These are phyloP conservation scores for Fusarium denticulatum DNA, from an alignment of 2,329 filamentous ascomycete genomes.

Conservation along the genomic window DNA sequence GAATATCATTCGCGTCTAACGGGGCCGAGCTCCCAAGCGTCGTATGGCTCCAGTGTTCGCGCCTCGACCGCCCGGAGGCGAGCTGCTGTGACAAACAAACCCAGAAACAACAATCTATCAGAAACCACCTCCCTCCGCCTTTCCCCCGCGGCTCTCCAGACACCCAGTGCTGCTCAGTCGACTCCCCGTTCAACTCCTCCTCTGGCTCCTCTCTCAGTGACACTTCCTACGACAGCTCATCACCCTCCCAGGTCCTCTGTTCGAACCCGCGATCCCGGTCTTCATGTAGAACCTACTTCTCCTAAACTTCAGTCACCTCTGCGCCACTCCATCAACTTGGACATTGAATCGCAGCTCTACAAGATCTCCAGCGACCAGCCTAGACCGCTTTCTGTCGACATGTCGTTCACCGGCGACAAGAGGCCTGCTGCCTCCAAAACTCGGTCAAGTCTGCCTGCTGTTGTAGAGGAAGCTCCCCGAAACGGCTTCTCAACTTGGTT, in stretches of 20 bases:
- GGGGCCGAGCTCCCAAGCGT: slow-evolving; percentile 27
- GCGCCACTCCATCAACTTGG: slow-evolving; percentile 43
- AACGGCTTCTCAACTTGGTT: slow-evolving; percentile 40
- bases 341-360: slow-evolving; percentile 24
- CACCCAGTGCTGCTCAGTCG: slow-evolving; percentile 22
- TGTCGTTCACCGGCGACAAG: slow-evolving; percentile 47
- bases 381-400: slow-evolving; percentile 45
- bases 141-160: slow-evolving; percentile 27
- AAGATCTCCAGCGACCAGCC: slow-evolving; percentile 14
- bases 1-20: slow-evolving; percentile 40
- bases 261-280: slow-evolving; percentile 37
- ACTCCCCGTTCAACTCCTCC: slow-evolving; percentile 17
- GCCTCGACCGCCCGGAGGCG: slow-evolving; percentile 27
- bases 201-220: slow-evolving; percentile 15
- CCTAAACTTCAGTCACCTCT: slow-evolving; percentile 46
- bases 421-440: slow-evolving; percentile 17
- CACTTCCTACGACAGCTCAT: slow-evolving; percentile 30
- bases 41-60: slow-evolving; percentile 35
- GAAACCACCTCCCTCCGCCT: slow-evolving; percentile 33
- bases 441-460: slow-evolving; percentile 19
- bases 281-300: slow-evolving; percentile 43
- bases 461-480: slow-evolving; percentile 31
- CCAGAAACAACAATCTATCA: slow-evolving; percentile 32
- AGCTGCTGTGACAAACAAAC: slow-evolving; percentile 29
- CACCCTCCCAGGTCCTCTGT: slow-evolving; percentile 29